Base-by-base conservation (phyloP, 345 rosid species). In the Kernera saxatilis region DNA sequence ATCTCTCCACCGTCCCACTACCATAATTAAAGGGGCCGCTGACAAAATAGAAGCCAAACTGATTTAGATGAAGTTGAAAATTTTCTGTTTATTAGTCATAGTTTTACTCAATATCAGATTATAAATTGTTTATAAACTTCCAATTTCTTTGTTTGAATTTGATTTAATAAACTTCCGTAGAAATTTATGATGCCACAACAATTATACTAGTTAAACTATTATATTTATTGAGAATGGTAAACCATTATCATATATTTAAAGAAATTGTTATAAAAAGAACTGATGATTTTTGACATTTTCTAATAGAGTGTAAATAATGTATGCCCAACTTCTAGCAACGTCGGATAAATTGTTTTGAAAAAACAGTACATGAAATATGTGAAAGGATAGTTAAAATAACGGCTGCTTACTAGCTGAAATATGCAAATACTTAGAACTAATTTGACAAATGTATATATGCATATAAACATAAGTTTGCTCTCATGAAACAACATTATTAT, bases 1-100 rank as follows among this genome's bases (percentile, higher is more conserved):
- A 67, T 49, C 54, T 22, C 46, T 57, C 68, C 67, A 74, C 68
- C 72, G 67, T 52, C 46, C 70, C 78, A 75, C 69, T 59, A 51
- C 56, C 69, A 59, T 50, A 40, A 66, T 2, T 66, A 32, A 67
- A 72, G 77, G 49, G 50, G 50, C 64, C 64, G 76, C 71, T 72
- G 77, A 72, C 77, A 63, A 63, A 9, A 65, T 61, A 50, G 17
- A 41, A 43, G 45, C 39, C 64, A 41, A 41, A 4, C n/a, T 61
- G 21, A 65, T 25, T 72, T 21, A 18, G 41, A 22, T 26, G 23
- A 9, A 17, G 15, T 26, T 1, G 18, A 17, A 25, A 17, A 6
- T 54, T 55, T 22, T 17, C 17, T 21, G 3, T 8, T 1, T 12
- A 30, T n/a, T n/a, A 25, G 15, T 8, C 6, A 21, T 21, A 35